phyloP scores from a whole-genome alignment of 2,329 filamentous ascomycete genomes.

The Paecilomyces sp. region DNA sequence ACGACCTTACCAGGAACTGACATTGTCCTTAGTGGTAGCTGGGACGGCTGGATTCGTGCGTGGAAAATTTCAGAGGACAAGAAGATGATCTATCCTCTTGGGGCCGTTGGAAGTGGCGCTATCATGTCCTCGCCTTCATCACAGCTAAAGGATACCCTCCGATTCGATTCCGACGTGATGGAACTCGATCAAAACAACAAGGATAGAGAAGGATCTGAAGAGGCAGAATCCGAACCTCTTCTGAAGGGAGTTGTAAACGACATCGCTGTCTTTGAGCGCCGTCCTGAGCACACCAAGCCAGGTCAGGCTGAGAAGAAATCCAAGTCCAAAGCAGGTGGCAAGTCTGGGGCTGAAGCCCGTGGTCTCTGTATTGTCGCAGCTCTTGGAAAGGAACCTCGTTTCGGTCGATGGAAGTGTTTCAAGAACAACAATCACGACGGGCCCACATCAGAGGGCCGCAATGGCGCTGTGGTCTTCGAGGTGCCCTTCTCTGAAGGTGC shows the following conservation, averaged over 20 bases:
- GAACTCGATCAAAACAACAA: conserved; percentile 10
- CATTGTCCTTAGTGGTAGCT: conserved; percentile 82
- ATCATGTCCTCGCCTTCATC: conserved; percentile 15
- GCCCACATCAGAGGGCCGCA: conserved; percentile 50
- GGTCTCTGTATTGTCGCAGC: conserved; percentile 81
- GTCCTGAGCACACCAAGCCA: conserved; percentile 31
- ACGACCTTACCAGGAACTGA: conserved; percentile 84
- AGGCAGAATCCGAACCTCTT: conserved; percentile 19
- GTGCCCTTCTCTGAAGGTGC: conserved; percentile 45
- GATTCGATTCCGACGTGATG: conserved; percentile 20
- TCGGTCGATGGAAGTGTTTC: conserved; percentile 69
- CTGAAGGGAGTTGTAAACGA: conserved; percentile 80
- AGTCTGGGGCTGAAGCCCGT: conserved; percentile 35
- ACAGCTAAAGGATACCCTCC: conserved; percentile 26
- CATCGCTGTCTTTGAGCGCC: conserved; percentile 78
- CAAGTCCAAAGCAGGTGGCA: conserved; percentile 16
- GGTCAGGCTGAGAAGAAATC: conserved; percentile 10
- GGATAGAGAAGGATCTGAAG: conserved; percentile 11
- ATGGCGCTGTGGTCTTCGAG: conserved; percentile 84
- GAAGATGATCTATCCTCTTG: conserved; percentile 64
- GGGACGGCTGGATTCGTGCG: conserved; percentile 80
- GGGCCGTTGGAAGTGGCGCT: conserved; percentile 49
- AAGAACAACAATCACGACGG: conserved; percentile 30
- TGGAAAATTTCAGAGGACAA: conserved; percentile 85
- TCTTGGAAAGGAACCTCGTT: conserved; percentile 74